Evolutionary conservation across 2,329 filamentous ascomycete genomes (phyloP).

Genomic region (Fusarium sp.): DNA sequence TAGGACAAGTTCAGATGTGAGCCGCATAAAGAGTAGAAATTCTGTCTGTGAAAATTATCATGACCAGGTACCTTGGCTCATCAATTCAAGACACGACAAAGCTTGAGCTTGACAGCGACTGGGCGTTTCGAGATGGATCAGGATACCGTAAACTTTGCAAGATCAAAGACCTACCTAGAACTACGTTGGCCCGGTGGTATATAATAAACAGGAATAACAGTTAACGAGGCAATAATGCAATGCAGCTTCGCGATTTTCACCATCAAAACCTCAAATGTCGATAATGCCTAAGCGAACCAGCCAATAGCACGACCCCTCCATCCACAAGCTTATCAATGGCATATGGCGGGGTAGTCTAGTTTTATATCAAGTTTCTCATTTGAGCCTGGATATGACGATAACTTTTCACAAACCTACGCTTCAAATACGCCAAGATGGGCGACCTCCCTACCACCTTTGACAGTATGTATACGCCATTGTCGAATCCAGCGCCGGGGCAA

Average conservation of each 20-base stretch:
- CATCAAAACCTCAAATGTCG: neutral
- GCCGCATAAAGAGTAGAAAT: no score
- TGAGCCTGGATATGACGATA: constrained; percentile 13
- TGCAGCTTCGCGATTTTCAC: neutral
- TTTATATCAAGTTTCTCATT: constrained; percentile 17
- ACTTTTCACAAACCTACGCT: constrained; percentile 2
- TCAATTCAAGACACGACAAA: no score
- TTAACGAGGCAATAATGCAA: neutral
- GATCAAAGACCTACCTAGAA: no score
- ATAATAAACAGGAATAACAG: no score
- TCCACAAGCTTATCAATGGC: constrained; percentile 26
- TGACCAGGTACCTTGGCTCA: no score
- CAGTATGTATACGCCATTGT: constrained; percentile 53
- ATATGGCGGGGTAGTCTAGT: constrained; percentile 43
- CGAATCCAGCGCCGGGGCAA: constrained; percentile 1
- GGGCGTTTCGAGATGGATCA: no score
- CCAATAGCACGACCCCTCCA: constrained; percentile 45
- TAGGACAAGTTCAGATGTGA: no score
- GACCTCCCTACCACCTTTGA: constrained; percentile 67
- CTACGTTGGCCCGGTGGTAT: no score
- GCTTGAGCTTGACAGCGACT: no score
- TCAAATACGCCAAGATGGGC: constrained; percentile 52
- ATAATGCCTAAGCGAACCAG: constrained; percentile 3
- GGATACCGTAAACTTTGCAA: no score
- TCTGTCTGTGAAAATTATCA: no score